phyloP scores from a whole-genome alignment of 352 stramenopile species.

The Globisporangium megalacanthum region DNA sequence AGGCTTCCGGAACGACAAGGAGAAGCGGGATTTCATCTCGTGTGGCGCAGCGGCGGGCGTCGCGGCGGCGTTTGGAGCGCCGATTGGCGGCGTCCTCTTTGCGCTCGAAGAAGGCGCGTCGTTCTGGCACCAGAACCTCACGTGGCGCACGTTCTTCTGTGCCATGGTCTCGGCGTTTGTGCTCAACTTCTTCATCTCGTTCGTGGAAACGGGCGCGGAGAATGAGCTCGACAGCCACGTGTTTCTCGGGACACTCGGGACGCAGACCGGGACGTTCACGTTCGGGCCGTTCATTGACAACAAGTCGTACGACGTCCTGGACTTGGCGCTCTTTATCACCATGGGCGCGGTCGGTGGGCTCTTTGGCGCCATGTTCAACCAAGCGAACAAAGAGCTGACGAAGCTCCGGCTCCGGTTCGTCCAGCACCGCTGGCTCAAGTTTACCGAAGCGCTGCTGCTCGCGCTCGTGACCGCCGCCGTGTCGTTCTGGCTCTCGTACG shows the following conservation, averaged over 20 bases:
- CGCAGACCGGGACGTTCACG: slow-evolving; percentile 72
- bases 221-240: slow-evolving; percentile 21
- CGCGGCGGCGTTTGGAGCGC: slow-evolving; percentile 95
- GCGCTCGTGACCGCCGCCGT: slow-evolving; percentile 57
- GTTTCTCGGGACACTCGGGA: slow-evolving; percentile 28
- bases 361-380: slow-evolving; percentile 96
- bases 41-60: slow-evolving; percentile 97
- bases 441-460: slow-evolving; percentile 53
- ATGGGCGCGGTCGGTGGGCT: slow-evolving; percentile 97
- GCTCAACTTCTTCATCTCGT: slow-evolving; percentile 84
- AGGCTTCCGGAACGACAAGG: slow-evolving; percentile 92
- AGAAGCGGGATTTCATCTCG: slow-evolving; percentile 97
- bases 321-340: slow-evolving; percentile 93
- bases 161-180: slow-evolving; percentile 90
- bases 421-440: slow-evolving; percentile 42
- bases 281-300: slow-evolving; percentile 87
- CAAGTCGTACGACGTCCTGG: slow-evolving; percentile 88
- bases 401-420: slow-evolving; percentile 71
- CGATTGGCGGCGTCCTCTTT: slow-evolving; percentile 98
- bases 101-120: slow-evolving; percentile 96
- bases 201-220: slow-evolving; percentile 29
- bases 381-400: slow-evolving; percentile 91
- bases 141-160: slow-evolving; percentile 97
- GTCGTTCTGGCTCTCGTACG: slow-evolving; percentile 53
- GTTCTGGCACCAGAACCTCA: slow-evolving; percentile 98